A percentile compares a stretch with the other conserved stretches of the same genome.
phyloP scores from a whole-genome alignment of 192 early-diverging fungal species.

The Dissophora ornata region DNA sequence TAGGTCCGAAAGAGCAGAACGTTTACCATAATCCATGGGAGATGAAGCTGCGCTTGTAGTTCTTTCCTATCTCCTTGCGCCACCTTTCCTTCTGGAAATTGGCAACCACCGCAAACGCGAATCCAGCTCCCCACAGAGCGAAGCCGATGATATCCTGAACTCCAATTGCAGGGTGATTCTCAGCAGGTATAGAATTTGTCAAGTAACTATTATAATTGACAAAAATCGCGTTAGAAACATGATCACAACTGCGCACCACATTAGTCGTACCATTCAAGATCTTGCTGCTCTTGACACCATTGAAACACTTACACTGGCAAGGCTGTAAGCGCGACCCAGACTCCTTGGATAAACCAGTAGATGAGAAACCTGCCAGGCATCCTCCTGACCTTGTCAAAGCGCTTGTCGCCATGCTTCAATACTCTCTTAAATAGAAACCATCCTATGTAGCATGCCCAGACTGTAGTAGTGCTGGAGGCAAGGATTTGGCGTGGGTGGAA shows the following conservation, averaged over 20 bases:
- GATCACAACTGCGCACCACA: no score
- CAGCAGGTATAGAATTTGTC: slow-evolving; percentile 43
- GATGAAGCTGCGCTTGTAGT: slow-evolving; percentile 54
- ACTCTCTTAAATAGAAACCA: slow-evolving; percentile 40
- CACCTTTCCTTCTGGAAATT: slow-evolving; percentile 50
- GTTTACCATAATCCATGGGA: slow-evolving; percentile 40
- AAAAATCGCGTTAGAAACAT: not conserved
- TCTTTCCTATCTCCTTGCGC: slow-evolving; percentile 39
- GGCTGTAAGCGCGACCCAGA: slow-evolving; percentile 50
- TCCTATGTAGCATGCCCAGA: slow-evolving; percentile 48
- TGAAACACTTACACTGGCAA: slow-evolving; percentile 47
- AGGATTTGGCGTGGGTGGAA: slow-evolving; percentile 49
- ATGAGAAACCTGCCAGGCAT: slow-evolving; percentile 22
- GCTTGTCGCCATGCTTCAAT: slow-evolving; percentile 44
- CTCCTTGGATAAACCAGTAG: slow-evolving; percentile 52
- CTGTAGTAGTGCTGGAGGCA: slow-evolving; percentile 33
- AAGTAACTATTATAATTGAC: slow-evolving; percentile 12
- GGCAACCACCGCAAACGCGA: slow-evolving; percentile 33
- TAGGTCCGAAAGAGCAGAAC: no score
- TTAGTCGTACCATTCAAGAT: no score
- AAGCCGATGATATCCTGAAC: slow-evolving; percentile 38
- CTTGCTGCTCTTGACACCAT: no score
- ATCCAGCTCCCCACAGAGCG: slow-evolving; percentile 37
- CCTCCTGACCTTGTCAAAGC: slow-evolving; percentile 45
- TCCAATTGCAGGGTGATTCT: slow-evolving; percentile 39